Conservation (phyloP, 768 basidiomycete species). For the Rhizopogon salebrosus region DNA sequence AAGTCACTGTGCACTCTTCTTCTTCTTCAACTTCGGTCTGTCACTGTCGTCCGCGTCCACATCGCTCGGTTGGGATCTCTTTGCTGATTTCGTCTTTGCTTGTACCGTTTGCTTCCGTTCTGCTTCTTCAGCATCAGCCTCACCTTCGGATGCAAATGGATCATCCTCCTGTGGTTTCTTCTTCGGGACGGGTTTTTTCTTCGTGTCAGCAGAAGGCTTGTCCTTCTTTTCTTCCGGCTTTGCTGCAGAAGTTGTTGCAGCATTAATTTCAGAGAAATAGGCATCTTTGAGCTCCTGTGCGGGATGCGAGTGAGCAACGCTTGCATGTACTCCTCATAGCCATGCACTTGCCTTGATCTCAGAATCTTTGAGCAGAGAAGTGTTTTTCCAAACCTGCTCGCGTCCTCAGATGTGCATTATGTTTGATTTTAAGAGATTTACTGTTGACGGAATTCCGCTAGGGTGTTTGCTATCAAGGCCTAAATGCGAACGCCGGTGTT, state of each 20-base stretch:
- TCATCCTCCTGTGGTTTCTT: constrained; percentile 40
- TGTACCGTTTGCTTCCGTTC: background rate
- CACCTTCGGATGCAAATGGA: constrained; percentile 56
- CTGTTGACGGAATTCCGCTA: constrained; percentile 69
- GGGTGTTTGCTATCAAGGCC: constrained; percentile 75
- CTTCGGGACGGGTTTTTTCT: constrained; percentile 42
- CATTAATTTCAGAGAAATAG: constrained; percentile 47
- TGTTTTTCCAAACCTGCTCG: constrained; percentile 63
- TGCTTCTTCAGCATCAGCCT: constrained; percentile 11
- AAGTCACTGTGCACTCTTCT: background rate
- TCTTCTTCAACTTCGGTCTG: background rate
- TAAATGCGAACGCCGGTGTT: constrained; percentile 16
- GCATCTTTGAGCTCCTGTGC: constrained; percentile 57
- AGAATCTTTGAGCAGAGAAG: constrained; percentile 48
- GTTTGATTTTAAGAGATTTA: constrained; percentile 22
- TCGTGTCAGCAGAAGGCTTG: constrained; percentile 16
- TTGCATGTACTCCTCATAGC: background rate
- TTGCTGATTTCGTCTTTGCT: background rate
- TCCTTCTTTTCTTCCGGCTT: constrained; percentile 16
- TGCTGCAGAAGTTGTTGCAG: constrained; percentile 12
- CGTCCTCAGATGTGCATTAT: constrained; percentile 1
- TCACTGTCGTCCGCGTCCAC: background rate
- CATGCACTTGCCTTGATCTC: constrained; percentile 54
- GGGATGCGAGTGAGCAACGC: background rate
- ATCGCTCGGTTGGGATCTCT: background rate